Evolutionary conservation across 140 eudicot species (phyloP).

Genomic region (Flaveria floridana): DNA sequence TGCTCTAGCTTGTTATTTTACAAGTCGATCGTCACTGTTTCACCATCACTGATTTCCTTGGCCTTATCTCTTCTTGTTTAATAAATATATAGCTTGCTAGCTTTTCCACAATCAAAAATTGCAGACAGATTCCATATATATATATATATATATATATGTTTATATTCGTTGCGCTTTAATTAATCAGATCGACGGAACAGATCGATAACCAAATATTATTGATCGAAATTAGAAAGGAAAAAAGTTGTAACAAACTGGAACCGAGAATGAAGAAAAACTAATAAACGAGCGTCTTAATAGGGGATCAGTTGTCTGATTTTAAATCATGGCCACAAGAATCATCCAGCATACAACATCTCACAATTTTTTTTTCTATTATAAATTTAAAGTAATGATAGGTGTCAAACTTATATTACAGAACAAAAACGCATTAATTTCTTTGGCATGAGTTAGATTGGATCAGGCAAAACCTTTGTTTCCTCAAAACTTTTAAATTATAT

Average conservation of each 20-base stretch:
- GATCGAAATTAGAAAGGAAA: not conserved
- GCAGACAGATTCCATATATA: too few relatives aligned
- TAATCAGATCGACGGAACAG: too few relatives aligned
- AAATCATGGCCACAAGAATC: constrained; percentile 33
- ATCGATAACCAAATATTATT: too few relatives aligned
- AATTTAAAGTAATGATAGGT: not conserved
- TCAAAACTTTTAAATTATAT: too few relatives aligned
- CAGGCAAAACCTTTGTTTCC: not conserved
- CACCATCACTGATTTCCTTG: constrained; percentile 6
- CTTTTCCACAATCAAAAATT: constrained; percentile 7
- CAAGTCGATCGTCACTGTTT: not conserved
- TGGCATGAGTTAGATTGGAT: not conserved
- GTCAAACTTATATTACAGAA: not conserved
- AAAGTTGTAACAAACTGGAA: constrained; percentile 24
- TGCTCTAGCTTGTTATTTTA: not conserved
- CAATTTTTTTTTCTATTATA: not conserved
- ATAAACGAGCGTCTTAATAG: constrained; percentile 39
- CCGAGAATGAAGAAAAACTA: constrained; percentile 31
- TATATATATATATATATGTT: too few relatives aligned
- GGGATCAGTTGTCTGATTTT: constrained; percentile 30
- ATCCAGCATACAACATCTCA: not conserved
- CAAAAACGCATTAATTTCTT: not conserved
- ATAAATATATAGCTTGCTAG: not conserved
- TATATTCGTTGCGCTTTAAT: too few relatives aligned
- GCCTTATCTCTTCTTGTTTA: constrained; percentile 19